A percentile compares a stretch with the other conserved stretches of the same genome.
Conservation (phyloP, 345 rosid species). For the Aquilaria sinensis region DNA sequence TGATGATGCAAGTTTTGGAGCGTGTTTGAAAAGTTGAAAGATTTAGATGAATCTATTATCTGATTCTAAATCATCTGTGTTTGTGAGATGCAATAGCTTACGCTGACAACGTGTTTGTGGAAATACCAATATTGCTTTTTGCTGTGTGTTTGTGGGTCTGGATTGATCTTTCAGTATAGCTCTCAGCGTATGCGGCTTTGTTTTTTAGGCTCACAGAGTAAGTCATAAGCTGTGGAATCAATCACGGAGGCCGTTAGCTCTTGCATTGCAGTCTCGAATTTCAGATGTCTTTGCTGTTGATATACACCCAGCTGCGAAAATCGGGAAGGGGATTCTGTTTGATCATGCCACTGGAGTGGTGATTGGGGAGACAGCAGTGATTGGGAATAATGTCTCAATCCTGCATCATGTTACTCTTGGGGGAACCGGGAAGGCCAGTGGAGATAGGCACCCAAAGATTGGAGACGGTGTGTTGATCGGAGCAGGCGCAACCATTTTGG, state of each 20-base stretch:
- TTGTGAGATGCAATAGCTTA: no score
- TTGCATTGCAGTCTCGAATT: slow-evolving; percentile 89
- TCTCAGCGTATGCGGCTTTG: background rate
- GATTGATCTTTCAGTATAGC: slow-evolving; percentile 1
- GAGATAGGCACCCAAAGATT: slow-evolving; percentile 88
- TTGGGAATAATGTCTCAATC: slow-evolving; percentile 90
- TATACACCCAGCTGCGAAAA: slow-evolving; percentile 92
- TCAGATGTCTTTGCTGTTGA: slow-evolving; percentile 92
- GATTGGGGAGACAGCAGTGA: slow-evolving; percentile 82
- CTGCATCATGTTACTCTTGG: slow-evolving; percentile 93
- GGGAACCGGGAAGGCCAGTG: slow-evolving; percentile 77
- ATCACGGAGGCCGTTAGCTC: slow-evolving; percentile 70
- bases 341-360: slow-evolving; percentile 97
- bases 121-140: no score
- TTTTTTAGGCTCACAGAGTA: slow-evolving; percentile 73
- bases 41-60: no score
- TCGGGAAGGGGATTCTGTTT: slow-evolving; percentile 79
- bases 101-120: no score
- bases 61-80: no score
- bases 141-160: background rate
- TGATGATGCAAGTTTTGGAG: no score
- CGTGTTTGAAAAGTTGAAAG: no score
- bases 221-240: slow-evolving; percentile 84
- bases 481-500: slow-evolving; percentile 89
- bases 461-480: slow-evolving; percentile 95